A percentile compares a stretch with the other conserved stretches of the same genome.
Evolutionary conservation across 495 filamentous ascomycete genomes (phyloP).

Genomic region (Talaromyces proteolyticus): DNA sequence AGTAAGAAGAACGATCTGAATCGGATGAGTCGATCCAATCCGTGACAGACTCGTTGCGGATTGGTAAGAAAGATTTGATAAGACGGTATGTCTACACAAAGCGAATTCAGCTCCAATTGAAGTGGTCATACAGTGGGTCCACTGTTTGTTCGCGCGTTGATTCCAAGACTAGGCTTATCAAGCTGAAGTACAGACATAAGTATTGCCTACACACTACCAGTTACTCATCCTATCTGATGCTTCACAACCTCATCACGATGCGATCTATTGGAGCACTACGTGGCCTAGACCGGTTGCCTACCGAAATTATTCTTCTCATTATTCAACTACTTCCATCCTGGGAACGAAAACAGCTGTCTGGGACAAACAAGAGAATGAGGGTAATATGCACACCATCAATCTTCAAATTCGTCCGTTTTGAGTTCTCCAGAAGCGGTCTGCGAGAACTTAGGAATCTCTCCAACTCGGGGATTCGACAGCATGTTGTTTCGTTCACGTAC

Average conservation of each 20-base stretch:
- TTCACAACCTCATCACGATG: not conserved
- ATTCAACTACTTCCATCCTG: not conserved
- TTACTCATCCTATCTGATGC: too few species aligned
- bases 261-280: not conserved
- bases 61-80: too few species aligned
- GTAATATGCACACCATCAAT: not conserved
- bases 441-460: not conserved
- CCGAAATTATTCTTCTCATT: not conserved
- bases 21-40: not conserved
- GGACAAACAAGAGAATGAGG: not conserved
- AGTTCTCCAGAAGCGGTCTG: not conserved
- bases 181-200: too few species aligned
- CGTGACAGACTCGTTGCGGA: not conserved
- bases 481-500: not conserved
- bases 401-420: not conserved
- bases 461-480: not conserved
- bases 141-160: too few species aligned
- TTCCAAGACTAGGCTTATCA: too few species aligned
- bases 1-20: not conserved
- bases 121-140: too few species aligned
- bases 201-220: too few species aligned
- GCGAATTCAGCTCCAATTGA: too few species aligned
- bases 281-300: not conserved
- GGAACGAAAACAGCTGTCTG: not conserved
- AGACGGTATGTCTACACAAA: too few species aligned